Evolutionary conservation across 331 rosid genomes (phyloP).

Genomic region (Quercus phellos): DNA sequence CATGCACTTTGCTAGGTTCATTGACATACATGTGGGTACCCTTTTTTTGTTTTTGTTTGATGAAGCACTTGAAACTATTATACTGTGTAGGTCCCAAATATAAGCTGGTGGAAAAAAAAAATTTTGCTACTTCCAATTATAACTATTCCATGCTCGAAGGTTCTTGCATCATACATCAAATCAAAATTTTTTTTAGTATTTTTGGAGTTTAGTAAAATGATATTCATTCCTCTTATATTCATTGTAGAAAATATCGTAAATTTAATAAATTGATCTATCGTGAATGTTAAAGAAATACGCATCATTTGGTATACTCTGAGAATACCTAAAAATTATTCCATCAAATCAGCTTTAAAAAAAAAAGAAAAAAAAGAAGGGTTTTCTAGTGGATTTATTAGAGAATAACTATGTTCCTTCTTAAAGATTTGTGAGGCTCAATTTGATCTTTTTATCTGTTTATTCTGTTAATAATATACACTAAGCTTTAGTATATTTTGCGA

Average conservation of each 20-base stretch:
- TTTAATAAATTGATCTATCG: fast-evolving
- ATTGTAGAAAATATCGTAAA: fast-evolving
- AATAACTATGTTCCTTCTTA: neutral
- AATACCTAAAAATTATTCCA: no score
- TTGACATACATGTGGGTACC: neutral
- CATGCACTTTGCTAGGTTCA: constrained; percentile 25
- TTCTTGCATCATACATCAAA: neutral
- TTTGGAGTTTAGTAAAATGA: no score
- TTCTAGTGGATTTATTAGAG: neutral
- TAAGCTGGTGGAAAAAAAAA: neutral
- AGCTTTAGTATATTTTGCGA: neutral
- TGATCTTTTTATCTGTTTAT: neutral
- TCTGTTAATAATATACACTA: no score
- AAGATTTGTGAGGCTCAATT: neutral
- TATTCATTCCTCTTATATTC: fast-evolving
- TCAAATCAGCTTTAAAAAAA: no score
- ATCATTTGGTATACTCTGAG: fast-evolving
- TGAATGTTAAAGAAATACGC: fast-evolving
- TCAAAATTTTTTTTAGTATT: fast-evolving
- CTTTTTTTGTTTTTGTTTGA: no score
- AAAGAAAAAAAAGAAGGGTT: neutral
- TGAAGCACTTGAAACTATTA: neutral
- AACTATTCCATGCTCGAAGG: neutral
- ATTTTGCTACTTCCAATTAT: neutral
- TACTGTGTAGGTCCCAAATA: constrained; percentile 5